A percentile compares a stretch with the other conserved stretches of the same genome.
phyloP scores from a whole-genome alignment of 169 alveolate species.

The Cryptosporidium felis region DNA sequence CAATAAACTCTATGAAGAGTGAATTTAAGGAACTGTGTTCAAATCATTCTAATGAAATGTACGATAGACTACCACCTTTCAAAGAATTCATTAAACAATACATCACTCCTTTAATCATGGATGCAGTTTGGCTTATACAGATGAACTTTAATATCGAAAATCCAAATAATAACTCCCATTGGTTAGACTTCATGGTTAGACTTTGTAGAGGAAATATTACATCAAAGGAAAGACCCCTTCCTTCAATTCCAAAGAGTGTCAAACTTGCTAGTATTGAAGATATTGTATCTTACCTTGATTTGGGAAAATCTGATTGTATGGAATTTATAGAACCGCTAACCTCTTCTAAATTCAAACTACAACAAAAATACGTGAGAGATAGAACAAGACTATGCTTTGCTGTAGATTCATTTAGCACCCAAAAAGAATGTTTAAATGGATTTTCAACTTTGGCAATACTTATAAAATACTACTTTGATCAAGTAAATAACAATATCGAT shows the following conservation, averaged over 20 bases:
- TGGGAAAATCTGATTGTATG: conserved; percentile 56
- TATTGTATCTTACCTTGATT: conserved; percentile 46
- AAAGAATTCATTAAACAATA: background rate
- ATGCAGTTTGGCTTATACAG: conserved; percentile 46
- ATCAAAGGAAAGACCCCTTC: conserved; percentile 31
- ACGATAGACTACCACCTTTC: conserved; percentile 9
- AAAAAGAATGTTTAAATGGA: conserved; percentile 60
- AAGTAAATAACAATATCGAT: too few relatives aligned
- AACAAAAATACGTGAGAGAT: conserved; percentile 59
- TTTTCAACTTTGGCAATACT: conserved; percentile 25
- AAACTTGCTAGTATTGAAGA: conserved; percentile 19
- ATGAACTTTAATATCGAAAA: conserved; percentile 5
- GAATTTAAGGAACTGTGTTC: background rate
- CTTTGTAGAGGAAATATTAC: conserved; percentile 64
- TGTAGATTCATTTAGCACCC: conserved; percentile 48
- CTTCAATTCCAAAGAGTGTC: conserved; percentile 50
- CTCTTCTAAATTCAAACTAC: conserved; percentile 35
- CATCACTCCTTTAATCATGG: conserved; percentile 63
- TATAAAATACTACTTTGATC: conserved; percentile 28
- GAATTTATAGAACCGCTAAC: conserved; percentile 40
- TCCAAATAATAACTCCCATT: background rate
- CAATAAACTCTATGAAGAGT: conserved; percentile 1
- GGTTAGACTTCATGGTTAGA: conserved; percentile 50
- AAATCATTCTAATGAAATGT: background rate
- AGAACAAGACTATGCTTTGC: conserved; percentile 64